Evolutionary conservation across 768 basidiomycete genomes (phyloP).

Genomic region (Harrya chromipes): DNA sequence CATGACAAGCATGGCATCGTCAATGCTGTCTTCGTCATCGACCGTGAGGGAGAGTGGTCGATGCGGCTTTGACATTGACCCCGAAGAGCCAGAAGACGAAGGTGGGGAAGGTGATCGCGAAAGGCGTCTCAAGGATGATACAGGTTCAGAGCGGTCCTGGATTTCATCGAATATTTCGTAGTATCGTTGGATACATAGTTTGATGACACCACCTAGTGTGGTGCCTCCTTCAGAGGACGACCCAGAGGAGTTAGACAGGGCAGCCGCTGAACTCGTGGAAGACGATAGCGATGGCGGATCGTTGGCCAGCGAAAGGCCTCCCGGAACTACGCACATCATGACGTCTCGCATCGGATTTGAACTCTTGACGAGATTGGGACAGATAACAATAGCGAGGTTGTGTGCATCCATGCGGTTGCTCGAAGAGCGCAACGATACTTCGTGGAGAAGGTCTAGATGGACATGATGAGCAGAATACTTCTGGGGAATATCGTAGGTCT

Average conservation of each 20-base stretch:
- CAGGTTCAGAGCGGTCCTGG: slow-evolving; percentile 64
- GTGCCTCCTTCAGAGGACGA: slow-evolving; percentile 45
- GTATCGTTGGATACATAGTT: slow-evolving; percentile 77
- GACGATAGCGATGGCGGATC: slow-evolving; percentile 24
- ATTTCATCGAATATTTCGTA: slow-evolving; percentile 86
- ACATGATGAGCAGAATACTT: slow-evolving; percentile 3
- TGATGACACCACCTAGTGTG: slow-evolving; percentile 69
- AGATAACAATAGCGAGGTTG: slow-evolving; percentile 77
- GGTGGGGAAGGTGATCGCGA: slow-evolving; percentile 31
- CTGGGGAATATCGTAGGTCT: slow-evolving; percentile 21
- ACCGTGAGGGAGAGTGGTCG: slow-evolving; percentile 29
- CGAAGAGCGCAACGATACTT: slow-evolving; percentile 65
- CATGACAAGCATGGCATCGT: slow-evolving; percentile 75
- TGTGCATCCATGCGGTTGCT: slow-evolving; percentile 79
- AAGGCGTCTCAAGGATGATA: slow-evolving; percentile 28
- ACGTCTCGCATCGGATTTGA: slow-evolving; percentile 69
- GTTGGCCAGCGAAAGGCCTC: slow-evolving; percentile 39
- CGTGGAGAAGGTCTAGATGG: slow-evolving; percentile 67
- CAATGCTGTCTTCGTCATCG: slow-evolving; percentile 71
- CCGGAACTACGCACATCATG: slow-evolving; percentile 64
- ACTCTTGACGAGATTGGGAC: slow-evolving; percentile 75
- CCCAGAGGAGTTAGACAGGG: slow-evolving; percentile 23
- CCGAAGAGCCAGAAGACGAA: slow-evolving; percentile 20
- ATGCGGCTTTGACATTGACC: slow-evolving; percentile 21
- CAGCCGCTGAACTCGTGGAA: slow-evolving; percentile 12